These are phyloP conservation scores for Picea glauca DNA, from an alignment of 75 land plant species.

Conservation along the genomic window DNA sequence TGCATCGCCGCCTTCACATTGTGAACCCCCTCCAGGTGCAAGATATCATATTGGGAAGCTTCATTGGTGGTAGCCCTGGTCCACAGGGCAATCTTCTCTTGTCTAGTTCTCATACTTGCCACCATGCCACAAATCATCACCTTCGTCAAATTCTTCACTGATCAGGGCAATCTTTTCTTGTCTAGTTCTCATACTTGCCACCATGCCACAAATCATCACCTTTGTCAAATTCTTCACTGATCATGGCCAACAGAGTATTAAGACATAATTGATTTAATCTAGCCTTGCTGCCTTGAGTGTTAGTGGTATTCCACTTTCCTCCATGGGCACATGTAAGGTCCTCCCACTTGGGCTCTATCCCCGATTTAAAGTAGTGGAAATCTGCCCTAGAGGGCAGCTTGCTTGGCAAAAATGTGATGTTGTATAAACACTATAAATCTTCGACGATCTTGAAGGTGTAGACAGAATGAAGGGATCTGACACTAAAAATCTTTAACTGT, in stretches of 20 bases:
- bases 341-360: slow-evolving; percentile 96
- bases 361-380: slow-evolving; percentile 76
- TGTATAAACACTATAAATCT: slow-evolving; percentile 50
- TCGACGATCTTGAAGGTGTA: not conserved
- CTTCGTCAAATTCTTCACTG: too few species aligned
- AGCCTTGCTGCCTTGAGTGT: too few species aligned
- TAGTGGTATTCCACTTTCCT: too few species aligned
- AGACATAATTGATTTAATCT: slow-evolving; percentile 52
- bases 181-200: slow-evolving; percentile 75
- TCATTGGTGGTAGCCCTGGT: slow-evolving; percentile 26
- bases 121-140: too few species aligned
- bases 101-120: too few species aligned
- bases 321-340: slow-evolving; percentile 91
- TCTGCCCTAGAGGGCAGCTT: slow-evolving; percentile 66
- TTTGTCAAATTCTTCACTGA: slow-evolving; percentile 95
- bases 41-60: slow-evolving; percentile 41
- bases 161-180: slow-evolving; percentile 27
- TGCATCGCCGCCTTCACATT: too few species aligned
- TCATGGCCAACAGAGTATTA: slow-evolving; percentile 89
- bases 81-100: slow-evolving; percentile 75
- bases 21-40: too few species aligned
- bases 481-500: slow-evolving; percentile 85
- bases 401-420: slow-evolving; percentile 73
- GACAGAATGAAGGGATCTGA: slow-evolving; percentile 23
- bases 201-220: slow-evolving; percentile 86